Base-by-base conservation (phyloP, 225 moss, liverwort and hornwort genomes). In the Thuidium tamariscinum region DNA sequence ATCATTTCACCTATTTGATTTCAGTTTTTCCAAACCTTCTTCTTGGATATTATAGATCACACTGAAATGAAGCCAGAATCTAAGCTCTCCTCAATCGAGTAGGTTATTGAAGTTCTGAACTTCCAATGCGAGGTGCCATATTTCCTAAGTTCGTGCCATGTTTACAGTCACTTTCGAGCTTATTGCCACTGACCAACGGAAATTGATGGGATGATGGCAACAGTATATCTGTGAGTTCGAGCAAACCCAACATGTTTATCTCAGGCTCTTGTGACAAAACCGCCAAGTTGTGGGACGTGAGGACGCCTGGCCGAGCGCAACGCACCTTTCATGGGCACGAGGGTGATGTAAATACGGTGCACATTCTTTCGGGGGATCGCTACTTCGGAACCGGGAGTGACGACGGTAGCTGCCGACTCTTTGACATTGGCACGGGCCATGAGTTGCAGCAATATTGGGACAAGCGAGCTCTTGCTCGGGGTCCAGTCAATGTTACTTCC, bases 201-300 rank as follows among this genome's bases (percentile, higher is more conserved):
- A 65, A 84, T 23, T 21, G 51, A 68, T 87, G 82, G 84, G 87
- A 54, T 78, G 88, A 61, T 88, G 77, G 55, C 80, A 71, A 85
- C 94, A 98, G 98, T 88, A 90, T 98, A 36, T 91, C 95, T 19
- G 93, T 98, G n/a, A 94, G 95, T 83, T 79, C 95, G 55, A 89
- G 86, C 89, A 93, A 85, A 71, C 55, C 96, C 75, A 91, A 83
- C 81, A 80, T 96, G 79, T 98, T 98, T 88, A 92, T 98, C 55
- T 98, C 98, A 13, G 98, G 97, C 70, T 98, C 98, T 17, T 98
- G 98, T 91, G 98, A 98, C 88, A 95, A 89, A 77, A 96, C 96
- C 20, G 96, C 98, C 25, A 93, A 97, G 83, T 77, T 98, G 72
- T 98, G 98, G 98, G 98, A 98, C 89, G 90, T 87, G 86, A 93